phyloP scores from a whole-genome alignment of 2,329 filamentous ascomycete species.

The Colletotrichum liriopes region DNA sequence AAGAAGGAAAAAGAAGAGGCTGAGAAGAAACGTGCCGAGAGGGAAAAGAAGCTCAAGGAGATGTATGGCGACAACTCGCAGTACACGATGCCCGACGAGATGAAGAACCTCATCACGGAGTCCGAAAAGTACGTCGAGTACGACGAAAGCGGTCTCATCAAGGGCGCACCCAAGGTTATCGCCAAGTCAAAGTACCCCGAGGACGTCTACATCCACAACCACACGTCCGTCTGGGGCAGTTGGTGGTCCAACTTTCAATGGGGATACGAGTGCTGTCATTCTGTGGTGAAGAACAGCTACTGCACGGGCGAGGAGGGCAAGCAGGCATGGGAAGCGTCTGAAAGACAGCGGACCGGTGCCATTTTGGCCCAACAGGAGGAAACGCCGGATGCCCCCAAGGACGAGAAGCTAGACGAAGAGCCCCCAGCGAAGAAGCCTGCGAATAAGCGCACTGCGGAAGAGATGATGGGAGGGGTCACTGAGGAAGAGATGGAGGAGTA shows the following conservation, averaged over 20 bases:
- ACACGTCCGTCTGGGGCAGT: constrained; percentile 93
- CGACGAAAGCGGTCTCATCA: constrained; percentile 90
- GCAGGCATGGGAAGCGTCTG: constrained; percentile 83
- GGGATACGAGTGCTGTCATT: constrained; percentile 97
- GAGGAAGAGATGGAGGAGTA: constrained; percentile 92
- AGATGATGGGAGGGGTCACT: constrained; percentile 83
- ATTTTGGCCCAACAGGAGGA: constrained; percentile 54
- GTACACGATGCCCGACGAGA: constrained; percentile 71
- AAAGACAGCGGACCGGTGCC: constrained; percentile 69
- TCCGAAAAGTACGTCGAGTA: constrained; percentile 95
- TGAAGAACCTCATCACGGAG: constrained; percentile 76
- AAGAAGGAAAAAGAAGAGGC: constrained; percentile 85
- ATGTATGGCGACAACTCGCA: constrained; percentile 82
- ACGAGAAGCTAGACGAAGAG: constrained; percentile 53
- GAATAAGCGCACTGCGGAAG: constrained; percentile 83
- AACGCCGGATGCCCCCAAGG: constrained; percentile 46
- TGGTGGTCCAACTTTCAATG: constrained; percentile 98
- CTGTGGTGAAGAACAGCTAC: constrained; percentile 94
- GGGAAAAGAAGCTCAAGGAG: constrained; percentile 80
- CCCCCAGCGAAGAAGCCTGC: constrained; percentile 49
- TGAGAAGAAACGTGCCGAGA: constrained; percentile 77
- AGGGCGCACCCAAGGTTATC: constrained; percentile 83
- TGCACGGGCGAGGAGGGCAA: constrained; percentile 95
- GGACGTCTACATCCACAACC: constrained; percentile 90
- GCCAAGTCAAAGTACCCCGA: constrained; percentile 94